A percentile compares a stretch with the other conserved stretches of the same genome.
phyloP scores from a whole-genome alignment of 2,329 filamentous ascomycete genomes.

The Fusarium sublunatum region DNA sequence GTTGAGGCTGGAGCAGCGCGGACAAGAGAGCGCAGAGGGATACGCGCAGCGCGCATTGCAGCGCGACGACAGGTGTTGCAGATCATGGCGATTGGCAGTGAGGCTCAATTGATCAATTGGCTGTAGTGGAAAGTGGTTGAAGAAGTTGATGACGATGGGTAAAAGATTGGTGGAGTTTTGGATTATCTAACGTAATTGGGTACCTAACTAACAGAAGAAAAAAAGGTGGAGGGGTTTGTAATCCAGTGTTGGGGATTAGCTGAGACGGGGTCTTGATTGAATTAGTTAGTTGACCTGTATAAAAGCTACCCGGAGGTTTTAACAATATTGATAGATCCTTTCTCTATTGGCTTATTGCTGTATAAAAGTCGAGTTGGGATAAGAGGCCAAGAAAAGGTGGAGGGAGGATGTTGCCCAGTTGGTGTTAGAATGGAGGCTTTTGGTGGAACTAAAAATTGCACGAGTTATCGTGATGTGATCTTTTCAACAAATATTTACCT shows the following conservation, averaged over 20 bases:
- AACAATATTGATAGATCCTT: too few species aligned
- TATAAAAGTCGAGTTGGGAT: background rate
- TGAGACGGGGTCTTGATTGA: background rate
- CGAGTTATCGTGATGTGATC: background rate
- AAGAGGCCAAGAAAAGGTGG: background rate
- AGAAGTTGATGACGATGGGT: slow-evolving; percentile 25
- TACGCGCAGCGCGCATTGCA: slow-evolving; percentile 38
- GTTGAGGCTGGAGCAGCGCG: slow-evolving; percentile 18
- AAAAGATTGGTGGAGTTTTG: slow-evolving; percentile 19
- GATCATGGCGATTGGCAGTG: slow-evolving; percentile 31
- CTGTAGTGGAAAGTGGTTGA: background rate
- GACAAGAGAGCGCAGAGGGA: slow-evolving; percentile 23
- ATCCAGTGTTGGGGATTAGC: slow-evolving; percentile 33
- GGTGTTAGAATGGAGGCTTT: slow-evolving; percentile 9
- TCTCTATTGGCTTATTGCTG: background rate
- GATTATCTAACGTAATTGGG: slow-evolving; percentile 23
- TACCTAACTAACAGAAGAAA: slow-evolving; percentile 1
- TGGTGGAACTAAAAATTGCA: slow-evolving; percentile 19
- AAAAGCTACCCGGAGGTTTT: too few species aligned
- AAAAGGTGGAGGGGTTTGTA: slow-evolving; percentile 43
- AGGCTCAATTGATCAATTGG: slow-evolving; percentile 23
- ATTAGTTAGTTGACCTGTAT: background rate
- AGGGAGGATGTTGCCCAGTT: background rate
- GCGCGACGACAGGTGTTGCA: slow-evolving; percentile 44
- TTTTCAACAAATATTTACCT: slow-evolving; percentile 1